Base-by-base conservation (phyloP, 2,329 filamentous ascomycete genomes). In the Diaporthe sp. region DNA sequence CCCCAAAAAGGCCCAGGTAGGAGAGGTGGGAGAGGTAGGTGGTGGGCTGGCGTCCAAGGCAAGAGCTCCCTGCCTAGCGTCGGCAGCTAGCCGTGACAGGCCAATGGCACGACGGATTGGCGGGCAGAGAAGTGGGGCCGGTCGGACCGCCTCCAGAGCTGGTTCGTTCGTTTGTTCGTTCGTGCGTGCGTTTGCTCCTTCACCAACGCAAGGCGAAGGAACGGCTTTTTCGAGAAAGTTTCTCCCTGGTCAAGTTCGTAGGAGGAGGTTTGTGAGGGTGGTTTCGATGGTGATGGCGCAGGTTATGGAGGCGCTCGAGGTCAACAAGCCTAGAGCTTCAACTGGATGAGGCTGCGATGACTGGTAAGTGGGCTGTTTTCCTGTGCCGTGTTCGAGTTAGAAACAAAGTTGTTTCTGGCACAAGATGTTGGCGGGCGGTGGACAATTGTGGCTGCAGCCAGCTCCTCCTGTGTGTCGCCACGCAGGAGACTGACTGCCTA, bases 1-100 rank as follows among this genome's bases (percentile, higher is more conserved):
- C 65, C 65, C 65, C 34, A 70, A 70, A 28, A 39, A 58, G 53
- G 15, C 13, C 25, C 12, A 39, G 37, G 37, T 39, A 12, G 37
- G 37, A 39, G 9, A 28, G n/a, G 13, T 8, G 58, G 37, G 39
- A 42, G 42, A 44, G 42, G 42, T 44, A 17, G 44, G 44, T 68
- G 44, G 62, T 53, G 62, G 62, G 62, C 31, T 37, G 44, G 44
- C 12, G 39, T 4, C 17, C 39, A 37, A 10, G 46, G 28, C 39
- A 49, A 7, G 46, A 39, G 42, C 25, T 55, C 73, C 73, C 67
- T 72, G 73, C 67, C 19, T 75, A 75, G 73, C 65, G 57, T 72
- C 65, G 65, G 73, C 44, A 75, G 73, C 73, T 75, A 62, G 46
- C 60, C 51, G n/a, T 44, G 60, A 46, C 71, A 39, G 58, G 34